These are phyloP conservation scores for Aspergillus oerlinghausenensis DNA, from an alignment of 2,329 filamentous ascomycete species.

Conservation along the genomic window DNA sequence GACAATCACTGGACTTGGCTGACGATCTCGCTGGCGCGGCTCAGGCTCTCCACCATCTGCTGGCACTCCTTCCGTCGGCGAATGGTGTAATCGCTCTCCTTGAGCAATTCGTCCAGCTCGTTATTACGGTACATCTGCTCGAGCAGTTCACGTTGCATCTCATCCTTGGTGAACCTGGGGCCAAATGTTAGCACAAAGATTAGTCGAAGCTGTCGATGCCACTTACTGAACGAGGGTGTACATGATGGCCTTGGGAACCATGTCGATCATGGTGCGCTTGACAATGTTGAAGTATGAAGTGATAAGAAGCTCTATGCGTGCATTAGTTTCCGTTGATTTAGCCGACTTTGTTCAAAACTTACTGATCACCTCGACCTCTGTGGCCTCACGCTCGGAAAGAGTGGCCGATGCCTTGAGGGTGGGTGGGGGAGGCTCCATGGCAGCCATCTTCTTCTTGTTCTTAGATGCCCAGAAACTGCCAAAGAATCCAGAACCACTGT, in stretches of 20 bases:
- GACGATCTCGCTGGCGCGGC: conserved; percentile 91
- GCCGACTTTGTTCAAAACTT: conserved; percentile 37
- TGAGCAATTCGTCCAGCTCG: conserved; percentile 87
- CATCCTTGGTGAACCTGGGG: conserved; percentile 82
- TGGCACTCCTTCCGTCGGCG: conserved; percentile 95
- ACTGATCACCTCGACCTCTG: conserved; percentile 99
- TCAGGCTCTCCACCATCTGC: conserved; percentile 95
- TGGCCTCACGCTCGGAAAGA: conserved; percentile 85
- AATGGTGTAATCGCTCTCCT: conserved; percentile 96
- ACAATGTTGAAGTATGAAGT: conserved; percentile 98
- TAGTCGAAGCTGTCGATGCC: not conserved
- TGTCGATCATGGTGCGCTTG: conserved; percentile 97
- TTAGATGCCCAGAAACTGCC: conserved; percentile 98
- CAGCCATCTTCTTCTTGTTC: conserved; percentile 99
- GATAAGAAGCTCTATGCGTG: conserved; percentile 74
- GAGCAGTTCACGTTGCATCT: conserved; percentile 95
- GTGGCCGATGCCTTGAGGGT: conserved; percentile 92
- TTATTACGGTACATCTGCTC: conserved; percentile 95
- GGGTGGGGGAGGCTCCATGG: conserved; percentile 92
- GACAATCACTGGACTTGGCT: conserved; percentile 60
- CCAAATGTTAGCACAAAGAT: conserved; percentile 8
- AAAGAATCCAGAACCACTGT: conserved; percentile 78
- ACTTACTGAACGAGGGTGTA: conserved; percentile 89
- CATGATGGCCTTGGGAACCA: conserved; percentile 99
- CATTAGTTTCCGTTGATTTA: conserved; percentile 10